Evolutionary conservation across 2,329 filamentous ascomycete species (phyloP), one percentile per base, ranked within the genome.

Genomic region (Fusarium humuli): DNA sequence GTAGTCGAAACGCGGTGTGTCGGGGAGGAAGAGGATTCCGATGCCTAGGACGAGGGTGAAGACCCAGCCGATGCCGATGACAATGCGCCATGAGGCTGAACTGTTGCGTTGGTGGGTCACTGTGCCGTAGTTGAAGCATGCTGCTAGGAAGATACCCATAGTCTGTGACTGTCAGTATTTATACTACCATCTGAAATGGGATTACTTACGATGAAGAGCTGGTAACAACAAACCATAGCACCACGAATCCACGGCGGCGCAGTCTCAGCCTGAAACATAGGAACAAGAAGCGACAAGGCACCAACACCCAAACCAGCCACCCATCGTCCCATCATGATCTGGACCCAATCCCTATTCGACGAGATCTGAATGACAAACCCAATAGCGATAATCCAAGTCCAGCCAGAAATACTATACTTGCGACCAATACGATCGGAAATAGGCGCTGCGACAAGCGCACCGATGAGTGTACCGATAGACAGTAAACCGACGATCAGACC

Each of bases 261-360:
- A 8, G 86, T 91, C 79, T 93, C 91, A n/a, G 87, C 87, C 73
- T 92, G 90, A 76, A 92, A 93, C 88, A 93, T 90, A n/a, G 90
- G 89, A 0, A 90, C 89, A 14, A 90, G 79, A 7, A 91, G 85
- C 12, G 86, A 89, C 3, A 92, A 78, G 0, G 86, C 87, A 57
- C 91, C 91, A 44, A 93, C 89, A 16, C 90, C 90, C 3, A 92
- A 81, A 54, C 91, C 91, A 16, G 89, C 87, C 18, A 91, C 83
- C 72, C 88, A 86, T 57, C 91, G 83, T 16, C 91, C 91, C 47
- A 90, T 81, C 70, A 90, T 89, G 61, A 92, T 82, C 73, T 92
- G 90, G 48, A 87, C 87, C 90, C 91, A 92, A 11, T 80, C 80
- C 3, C 71, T 73, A 0, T 77, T 72, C 0, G 90, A 83, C 0